Evolutionary conservation across 352 stramenopile species (phyloP).

Genomic region (Phytophthora hybrid): DNA sequence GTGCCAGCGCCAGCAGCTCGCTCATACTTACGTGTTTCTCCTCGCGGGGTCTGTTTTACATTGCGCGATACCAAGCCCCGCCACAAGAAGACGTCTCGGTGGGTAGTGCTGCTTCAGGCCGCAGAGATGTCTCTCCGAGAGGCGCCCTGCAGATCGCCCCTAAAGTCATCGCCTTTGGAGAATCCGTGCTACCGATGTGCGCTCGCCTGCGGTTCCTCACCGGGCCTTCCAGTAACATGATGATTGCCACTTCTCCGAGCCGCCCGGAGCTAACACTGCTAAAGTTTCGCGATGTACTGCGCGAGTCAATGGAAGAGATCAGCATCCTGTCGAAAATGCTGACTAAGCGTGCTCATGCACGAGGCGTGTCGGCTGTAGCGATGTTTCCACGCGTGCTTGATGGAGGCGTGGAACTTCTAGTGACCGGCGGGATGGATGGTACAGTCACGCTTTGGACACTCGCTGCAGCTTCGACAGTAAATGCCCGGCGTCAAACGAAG

Average conservation of each 20-base stretch:
- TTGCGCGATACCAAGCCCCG: conserved; percentile 46
- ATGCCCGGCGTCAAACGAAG: conserved; percentile 17
- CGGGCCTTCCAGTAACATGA: conserved; percentile 55
- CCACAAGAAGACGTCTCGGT: conserved; percentile 30
- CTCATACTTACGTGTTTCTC: conserved; percentile 69
- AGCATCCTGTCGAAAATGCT: conserved; percentile 63
- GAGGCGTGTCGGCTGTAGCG: conserved; percentile 60
- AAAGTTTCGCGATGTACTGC: conserved; percentile 62
- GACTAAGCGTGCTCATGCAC: conserved; percentile 58
- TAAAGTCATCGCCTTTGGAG: conserved; percentile 59
- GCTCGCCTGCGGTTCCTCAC: conserved; percentile 52
- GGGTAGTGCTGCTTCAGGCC: conserved; percentile 18
- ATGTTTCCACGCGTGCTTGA: conserved; percentile 52
- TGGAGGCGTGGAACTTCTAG: conserved; percentile 65
- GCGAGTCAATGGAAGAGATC: conserved; percentile 60
- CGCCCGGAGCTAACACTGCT: conserved; percentile 56
- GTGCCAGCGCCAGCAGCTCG: conserved; percentile 34
- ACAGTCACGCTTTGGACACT: conserved; percentile 79
- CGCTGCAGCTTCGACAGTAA: conserved; percentile 31
- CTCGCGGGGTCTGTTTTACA: conserved; percentile 59
- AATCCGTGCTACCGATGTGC: conserved; percentile 53
- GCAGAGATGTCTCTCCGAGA: conserved; percentile 28
- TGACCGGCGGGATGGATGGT: conserved; percentile 70
- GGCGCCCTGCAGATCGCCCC: conserved; percentile 38
- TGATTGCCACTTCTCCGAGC: conserved; percentile 52